Evolutionary conservation across 352 stramenopile species (phyloP).

Genomic region (Elongisporangium anandrum): DNA sequence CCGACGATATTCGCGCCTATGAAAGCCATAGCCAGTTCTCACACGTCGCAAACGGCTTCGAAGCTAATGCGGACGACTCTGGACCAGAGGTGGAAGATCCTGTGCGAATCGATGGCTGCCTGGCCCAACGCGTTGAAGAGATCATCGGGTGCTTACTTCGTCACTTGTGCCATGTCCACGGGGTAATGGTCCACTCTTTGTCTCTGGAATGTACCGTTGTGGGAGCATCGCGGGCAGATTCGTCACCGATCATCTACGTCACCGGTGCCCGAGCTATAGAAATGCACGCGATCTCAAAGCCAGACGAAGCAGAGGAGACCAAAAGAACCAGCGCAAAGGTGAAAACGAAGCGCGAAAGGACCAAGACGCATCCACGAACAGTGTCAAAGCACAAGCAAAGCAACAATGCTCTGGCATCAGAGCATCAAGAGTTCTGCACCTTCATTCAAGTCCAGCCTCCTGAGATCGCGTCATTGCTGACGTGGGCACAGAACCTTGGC

Average conservation of each 20-base stretch:
- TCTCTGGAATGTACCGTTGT: conserved; percentile 1
- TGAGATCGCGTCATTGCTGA: background rate
- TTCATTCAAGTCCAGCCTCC: background rate
- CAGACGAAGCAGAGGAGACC: background rate
- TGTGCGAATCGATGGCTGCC: background rate
- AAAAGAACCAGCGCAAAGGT: background rate
- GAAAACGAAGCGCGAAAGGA: background rate
- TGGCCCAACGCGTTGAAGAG: conserved; percentile 4
- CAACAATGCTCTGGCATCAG: background rate
- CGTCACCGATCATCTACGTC: background rate
- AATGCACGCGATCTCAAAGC: background rate
- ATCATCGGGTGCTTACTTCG: background rate
- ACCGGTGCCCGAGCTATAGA: background rate
- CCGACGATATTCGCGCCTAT: background rate
- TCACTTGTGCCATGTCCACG: background rate
- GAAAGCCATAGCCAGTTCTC: background rate
- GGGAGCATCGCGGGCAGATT: background rate
- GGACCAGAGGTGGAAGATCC: background rate
- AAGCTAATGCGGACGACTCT: background rate
- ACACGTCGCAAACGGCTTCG: background rate
- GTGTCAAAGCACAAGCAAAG: background rate
- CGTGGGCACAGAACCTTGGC: background rate
- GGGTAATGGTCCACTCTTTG: background rate
- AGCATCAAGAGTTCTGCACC: background rate
- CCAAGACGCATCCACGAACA: background rate